These are phyloP conservation scores for Termitomyces sp. DNA, from an alignment of 768 basidiomycete genomes.

Conservation along the genomic window DNA sequence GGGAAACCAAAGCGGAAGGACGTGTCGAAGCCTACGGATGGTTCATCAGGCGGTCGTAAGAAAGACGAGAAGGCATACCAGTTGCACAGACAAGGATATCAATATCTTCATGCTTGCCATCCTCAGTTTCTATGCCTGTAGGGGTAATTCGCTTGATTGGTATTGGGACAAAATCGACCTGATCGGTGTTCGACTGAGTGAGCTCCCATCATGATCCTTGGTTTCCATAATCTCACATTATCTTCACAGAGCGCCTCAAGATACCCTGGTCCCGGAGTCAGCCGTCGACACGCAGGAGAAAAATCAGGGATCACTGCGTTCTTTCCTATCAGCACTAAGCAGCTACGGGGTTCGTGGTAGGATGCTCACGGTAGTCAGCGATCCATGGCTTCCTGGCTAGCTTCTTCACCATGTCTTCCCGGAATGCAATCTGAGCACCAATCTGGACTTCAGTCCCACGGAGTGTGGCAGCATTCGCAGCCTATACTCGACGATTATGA, in stretches of 20 bases:
- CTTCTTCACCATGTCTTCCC: slow-evolving; percentile 42
- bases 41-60: background rate
- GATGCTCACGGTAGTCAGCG: slow-evolving; percentile 43
- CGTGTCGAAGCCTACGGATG: slow-evolving; percentile 45
- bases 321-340: background rate
- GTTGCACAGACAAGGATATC: slow-evolving; percentile 66
- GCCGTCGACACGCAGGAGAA: slow-evolving; percentile 53
- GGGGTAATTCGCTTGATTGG: slow-evolving; percentile 48
- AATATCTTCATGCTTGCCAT: slow-evolving; percentile 50
- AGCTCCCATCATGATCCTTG: background rate
- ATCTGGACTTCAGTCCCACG: slow-evolving; percentile 34
- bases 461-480: slow-evolving; percentile 38
- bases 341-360: background rate
- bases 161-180: slow-evolving; percentile 52
- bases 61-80: slow-evolving; percentile 26
- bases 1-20: slow-evolving; percentile 44
- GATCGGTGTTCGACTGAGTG: background rate
- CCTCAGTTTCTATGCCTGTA: slow-evolving; percentile 51
- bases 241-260: slow-evolving; percentile 61
- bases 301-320: slow-evolving; percentile 55
- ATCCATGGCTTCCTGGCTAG: slow-evolving; percentile 59
- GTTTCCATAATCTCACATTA: slow-evolving; percentile 36
- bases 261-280: slow-evolving; percentile 68
- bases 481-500: slow-evolving; percentile 12
- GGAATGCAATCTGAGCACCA: slow-evolving; percentile 32